These are phyloP conservation scores for Cadophora sp. DNA, from an alignment of 2,329 filamentous ascomycete genomes.

Conservation along the genomic window DNA sequence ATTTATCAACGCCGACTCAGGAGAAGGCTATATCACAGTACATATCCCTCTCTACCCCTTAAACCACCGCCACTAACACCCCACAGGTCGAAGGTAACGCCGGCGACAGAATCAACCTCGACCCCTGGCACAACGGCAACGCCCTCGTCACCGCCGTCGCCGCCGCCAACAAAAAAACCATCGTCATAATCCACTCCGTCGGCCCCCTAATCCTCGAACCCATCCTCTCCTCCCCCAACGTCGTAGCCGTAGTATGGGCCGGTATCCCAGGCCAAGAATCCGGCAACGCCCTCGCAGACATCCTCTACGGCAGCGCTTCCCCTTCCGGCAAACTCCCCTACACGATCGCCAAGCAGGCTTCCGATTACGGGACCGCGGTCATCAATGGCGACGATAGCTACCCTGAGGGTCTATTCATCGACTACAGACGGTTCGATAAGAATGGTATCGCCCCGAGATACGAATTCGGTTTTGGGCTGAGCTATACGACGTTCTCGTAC, in stretches of 20 bases:
- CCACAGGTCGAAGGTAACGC: constrained; percentile 47
- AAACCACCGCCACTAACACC: not conserved
- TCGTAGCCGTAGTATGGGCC: constrained; percentile 66
- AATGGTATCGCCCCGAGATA: constrained; percentile 45
- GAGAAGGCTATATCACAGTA: constrained; percentile 66
- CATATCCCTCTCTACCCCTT: not conserved
- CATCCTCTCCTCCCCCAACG: constrained; percentile 66
- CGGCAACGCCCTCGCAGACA: constrained; percentile 64
- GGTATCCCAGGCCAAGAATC: constrained; percentile 67
- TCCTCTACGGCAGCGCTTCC: constrained; percentile 66
- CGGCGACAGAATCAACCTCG: constrained; percentile 67
- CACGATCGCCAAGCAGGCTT: constrained; percentile 61
- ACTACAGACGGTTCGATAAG: constrained; percentile 60
- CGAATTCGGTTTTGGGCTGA: constrained; percentile 57
- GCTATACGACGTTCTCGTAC: constrained; percentile 59
- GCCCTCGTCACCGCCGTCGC: constrained; percentile 63
- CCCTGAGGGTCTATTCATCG: constrained; percentile 56
- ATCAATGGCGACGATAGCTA: constrained; percentile 44
- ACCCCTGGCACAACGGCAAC: constrained; percentile 60
- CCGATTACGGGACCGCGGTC: constrained; percentile 53
- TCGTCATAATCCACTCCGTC: constrained; percentile 70
- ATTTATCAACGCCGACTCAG: constrained; percentile 71
- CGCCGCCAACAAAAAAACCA: constrained; percentile 62
- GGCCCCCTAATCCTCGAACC: constrained; percentile 63
- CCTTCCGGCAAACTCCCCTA: constrained; percentile 55